A percentile compares a stretch with the other conserved stretches of the same genome.
phyloP scores from a whole-genome alignment of 768 basidiomycete species.

The Suillus luteus region DNA sequence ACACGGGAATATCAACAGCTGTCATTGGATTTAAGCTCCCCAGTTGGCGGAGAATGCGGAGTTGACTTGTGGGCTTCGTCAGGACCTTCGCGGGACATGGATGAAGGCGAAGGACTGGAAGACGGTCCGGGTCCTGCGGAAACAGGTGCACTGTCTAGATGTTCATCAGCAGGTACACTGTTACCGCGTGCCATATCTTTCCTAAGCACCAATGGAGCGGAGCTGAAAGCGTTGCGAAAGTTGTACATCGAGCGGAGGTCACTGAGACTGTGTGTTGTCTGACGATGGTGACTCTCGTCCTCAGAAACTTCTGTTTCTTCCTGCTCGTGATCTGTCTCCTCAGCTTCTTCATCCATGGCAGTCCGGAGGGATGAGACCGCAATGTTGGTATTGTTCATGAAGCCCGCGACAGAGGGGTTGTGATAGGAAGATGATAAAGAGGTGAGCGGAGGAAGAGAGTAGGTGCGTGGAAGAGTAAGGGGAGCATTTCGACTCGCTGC shows the following conservation, averaged over 20 bases:
- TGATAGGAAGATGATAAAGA: conserved; percentile 32
- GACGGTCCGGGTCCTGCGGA: conserved; percentile 8
- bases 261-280: conserved; percentile 15
- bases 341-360: conserved; percentile 27
- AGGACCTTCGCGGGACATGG: conserved; percentile 2
- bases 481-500: conserved; percentile 32
- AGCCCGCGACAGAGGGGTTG: conserved; percentile 27
- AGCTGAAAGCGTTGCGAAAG: conserved; percentile 20
- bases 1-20: background rate
- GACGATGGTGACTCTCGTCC: conserved; percentile 26
- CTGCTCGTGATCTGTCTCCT: conserved; percentile 34
- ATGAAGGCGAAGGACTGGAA: conserved; percentile 7
- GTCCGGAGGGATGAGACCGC: conserved; percentile 38
- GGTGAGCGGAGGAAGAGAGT: conserved; percentile 34
- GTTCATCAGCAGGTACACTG: conserved; percentile 4
- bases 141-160: conserved; percentile 1
- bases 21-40: background rate
- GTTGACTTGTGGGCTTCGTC: background rate
- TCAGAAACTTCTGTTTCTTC: conserved; percentile 37
- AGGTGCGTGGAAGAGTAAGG: conserved; percentile 34
- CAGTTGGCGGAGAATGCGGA: background rate
- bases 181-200: conserved; percentile 3
- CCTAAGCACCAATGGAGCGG: conserved; percentile 3
- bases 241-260: conserved; percentile 35
- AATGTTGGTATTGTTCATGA: conserved; percentile 38